A percentile compares a stretch with the other conserved stretches of the same genome.
phyloP scores from a whole-genome alignment of 129 eudicot species.

The Dittrichia graveolens region DNA sequence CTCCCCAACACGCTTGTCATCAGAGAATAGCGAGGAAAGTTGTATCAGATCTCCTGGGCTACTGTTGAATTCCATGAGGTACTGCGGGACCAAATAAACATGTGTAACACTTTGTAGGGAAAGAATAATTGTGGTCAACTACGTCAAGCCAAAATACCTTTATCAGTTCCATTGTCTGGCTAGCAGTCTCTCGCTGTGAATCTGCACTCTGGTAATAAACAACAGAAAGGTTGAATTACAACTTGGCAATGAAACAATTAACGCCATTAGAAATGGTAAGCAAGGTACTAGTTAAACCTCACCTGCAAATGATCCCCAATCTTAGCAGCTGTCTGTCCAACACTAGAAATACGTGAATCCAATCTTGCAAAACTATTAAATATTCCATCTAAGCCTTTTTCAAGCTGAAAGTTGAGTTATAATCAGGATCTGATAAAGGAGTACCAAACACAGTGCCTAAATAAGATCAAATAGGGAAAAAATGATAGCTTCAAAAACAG shows the following conservation, averaged over 20 bases:
- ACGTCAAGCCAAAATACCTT: conserved; percentile 53
- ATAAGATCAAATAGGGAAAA: conserved; percentile 10
- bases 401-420: conserved; percentile 57
- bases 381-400: conserved; percentile 91
- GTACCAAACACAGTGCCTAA: neutral
- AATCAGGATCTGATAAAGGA: conserved; percentile 14
- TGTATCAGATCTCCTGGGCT: conserved; percentile 75
- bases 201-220: conserved; percentile 76
- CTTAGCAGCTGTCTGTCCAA: conserved; percentile 99
- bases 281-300: conserved; percentile 18
- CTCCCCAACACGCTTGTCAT: conserved; percentile 92
- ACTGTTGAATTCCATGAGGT: conserved; percentile 89
- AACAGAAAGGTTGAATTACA: conserved; percentile 5
- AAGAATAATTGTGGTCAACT: neutral
- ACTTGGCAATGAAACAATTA: neutral
- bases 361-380: conserved; percentile 89
- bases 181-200: conserved; percentile 94
- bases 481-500: neutral
- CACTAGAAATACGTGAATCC: conserved; percentile 97
- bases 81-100: conserved; percentile 48
- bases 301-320: conserved; percentile 99
- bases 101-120: conserved; percentile 14
- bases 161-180: conserved; percentile 92
- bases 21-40: conserved; percentile 87
- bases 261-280: neutral